phyloP scores from a whole-genome alignment of 768 basidiomycete species.

The Mycena indigotica region DNA sequence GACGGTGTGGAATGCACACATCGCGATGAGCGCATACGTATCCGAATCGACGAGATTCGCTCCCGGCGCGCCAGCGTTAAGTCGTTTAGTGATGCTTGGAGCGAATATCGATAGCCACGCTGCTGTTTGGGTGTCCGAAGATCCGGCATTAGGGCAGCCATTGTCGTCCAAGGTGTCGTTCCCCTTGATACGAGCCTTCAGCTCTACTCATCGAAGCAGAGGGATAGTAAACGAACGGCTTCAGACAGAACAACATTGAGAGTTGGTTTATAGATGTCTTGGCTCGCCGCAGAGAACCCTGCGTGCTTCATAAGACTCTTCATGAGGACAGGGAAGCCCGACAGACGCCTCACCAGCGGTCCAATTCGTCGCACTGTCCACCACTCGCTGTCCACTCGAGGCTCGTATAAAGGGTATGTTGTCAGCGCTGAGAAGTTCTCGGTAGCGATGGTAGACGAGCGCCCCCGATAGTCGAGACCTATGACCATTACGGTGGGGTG shows the following conservation, averaged over 20 bases:
- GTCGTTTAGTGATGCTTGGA: constrained; percentile 53
- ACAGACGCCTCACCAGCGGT: constrained; percentile 46
- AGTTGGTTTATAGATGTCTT: constrained; percentile 44
- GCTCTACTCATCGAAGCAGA: too few species aligned
- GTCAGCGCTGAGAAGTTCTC: constrained; percentile 42
- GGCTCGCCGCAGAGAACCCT: constrained; percentile 66
- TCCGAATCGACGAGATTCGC: constrained; percentile 60
- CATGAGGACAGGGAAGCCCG: neutral
- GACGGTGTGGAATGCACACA: constrained; percentile 83
- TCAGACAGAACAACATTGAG: constrained; percentile 62
- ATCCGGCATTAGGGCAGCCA: constrained; percentile 62
- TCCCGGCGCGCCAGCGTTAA: constrained; percentile 65
- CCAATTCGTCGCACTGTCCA: constrained; percentile 54
- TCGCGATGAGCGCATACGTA: constrained; percentile 59
- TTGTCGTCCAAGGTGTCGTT: constrained; percentile 72
- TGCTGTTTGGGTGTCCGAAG: constrained; percentile 43
- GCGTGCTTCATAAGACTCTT: neutral
- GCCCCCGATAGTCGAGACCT: constrained; percentile 51
- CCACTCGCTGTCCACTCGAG: constrained; percentile 34
- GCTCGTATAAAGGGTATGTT: constrained; percentile 52
- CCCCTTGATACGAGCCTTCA: too few species aligned
- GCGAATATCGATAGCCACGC: constrained; percentile 63
- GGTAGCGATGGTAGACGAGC: constrained; percentile 55
- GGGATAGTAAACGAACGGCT: constrained; percentile 39
- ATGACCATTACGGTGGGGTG: neutral